These are phyloP conservation scores for Beauveria caledonica DNA, from an alignment of 2,329 filamentous ascomycete genomes.

Conservation along the genomic window DNA sequence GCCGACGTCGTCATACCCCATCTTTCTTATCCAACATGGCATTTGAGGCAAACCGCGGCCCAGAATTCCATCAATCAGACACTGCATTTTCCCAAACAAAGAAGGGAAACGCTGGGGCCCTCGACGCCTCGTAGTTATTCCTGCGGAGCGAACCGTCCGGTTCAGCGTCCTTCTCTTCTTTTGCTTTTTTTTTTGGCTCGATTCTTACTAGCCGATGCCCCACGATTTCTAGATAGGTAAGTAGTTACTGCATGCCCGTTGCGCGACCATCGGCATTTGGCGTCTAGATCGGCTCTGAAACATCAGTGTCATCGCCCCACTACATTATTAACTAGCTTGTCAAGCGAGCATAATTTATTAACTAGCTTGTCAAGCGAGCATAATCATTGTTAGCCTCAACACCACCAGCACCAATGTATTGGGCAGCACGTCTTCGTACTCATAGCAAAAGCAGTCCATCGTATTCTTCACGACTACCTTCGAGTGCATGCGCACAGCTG, in stretches of 20 bases:
- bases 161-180: no score
- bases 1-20: neutral
- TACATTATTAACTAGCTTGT: neutral
- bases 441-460: neutral
- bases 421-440: neutral
- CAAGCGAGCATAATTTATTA: neutral
- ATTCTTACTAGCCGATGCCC: neutral
- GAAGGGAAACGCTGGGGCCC: neutral
- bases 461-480: neutral
- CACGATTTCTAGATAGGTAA: neutral
- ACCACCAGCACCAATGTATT: neutral
- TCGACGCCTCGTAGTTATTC: neutral
- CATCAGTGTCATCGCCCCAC: neutral
- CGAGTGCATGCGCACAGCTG: neutral
- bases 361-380: neutral
- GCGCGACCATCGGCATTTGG: neutral
- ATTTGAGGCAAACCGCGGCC: neutral
- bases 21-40: neutral
- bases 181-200: neutral
- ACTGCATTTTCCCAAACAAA: neutral
- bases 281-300: neutral
- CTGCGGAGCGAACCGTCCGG: slow-evolving; percentile 2
- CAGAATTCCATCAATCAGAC: slow-evolving; percentile 6
- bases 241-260: neutral
- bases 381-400: neutral